phyloP scores from a whole-genome alignment of 169 alveolate species.

The Cryptosporidium andersoni region DNA sequence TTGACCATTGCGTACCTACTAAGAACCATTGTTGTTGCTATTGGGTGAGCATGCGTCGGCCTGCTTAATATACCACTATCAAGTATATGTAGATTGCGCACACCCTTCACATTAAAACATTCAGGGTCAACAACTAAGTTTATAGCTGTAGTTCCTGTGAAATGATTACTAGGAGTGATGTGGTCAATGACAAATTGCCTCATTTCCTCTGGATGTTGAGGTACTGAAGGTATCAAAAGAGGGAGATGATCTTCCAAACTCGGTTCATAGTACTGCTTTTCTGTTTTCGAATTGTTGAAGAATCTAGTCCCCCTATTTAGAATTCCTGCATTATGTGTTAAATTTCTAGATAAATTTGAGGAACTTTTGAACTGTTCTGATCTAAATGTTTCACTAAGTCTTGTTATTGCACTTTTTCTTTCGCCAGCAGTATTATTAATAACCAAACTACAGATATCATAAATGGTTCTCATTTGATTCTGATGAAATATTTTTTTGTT shows the following conservation, averaged over 20 bases:
- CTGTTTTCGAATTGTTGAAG: background rate
- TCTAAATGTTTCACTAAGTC: background rate
- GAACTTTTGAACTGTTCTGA: background rate
- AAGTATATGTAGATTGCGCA: conserved; percentile 11
- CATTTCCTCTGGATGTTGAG: conserved; percentile 18
- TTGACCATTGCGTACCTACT: conserved; percentile 39
- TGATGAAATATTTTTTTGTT: background rate
- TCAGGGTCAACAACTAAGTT: conserved; percentile 36
- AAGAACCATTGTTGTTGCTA: conserved; percentile 50
- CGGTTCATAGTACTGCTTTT: background rate
- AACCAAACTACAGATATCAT: background rate
- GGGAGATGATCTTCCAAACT: conserved; percentile 23
- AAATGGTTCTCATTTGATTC: conserved; percentile 1
- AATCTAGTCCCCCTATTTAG: background rate
- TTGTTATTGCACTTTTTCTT: background rate
- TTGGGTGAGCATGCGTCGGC: conserved; percentile 35
- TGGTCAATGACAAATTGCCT: conserved; percentile 14
- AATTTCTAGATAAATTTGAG: background rate
- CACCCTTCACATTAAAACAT: conserved; percentile 25
- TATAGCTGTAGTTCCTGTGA: conserved; percentile 42
- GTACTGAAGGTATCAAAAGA: conserved; percentile 18
- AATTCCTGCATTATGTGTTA: background rate
- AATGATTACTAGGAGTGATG: conserved; percentile 35
- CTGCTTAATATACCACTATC: conserved; percentile 35
- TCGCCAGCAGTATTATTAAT: background rate